These are phyloP conservation scores for Austroboletus rostrupii DNA, from an alignment of 1,284 basidiomycete species.

Conservation along the genomic window DNA sequence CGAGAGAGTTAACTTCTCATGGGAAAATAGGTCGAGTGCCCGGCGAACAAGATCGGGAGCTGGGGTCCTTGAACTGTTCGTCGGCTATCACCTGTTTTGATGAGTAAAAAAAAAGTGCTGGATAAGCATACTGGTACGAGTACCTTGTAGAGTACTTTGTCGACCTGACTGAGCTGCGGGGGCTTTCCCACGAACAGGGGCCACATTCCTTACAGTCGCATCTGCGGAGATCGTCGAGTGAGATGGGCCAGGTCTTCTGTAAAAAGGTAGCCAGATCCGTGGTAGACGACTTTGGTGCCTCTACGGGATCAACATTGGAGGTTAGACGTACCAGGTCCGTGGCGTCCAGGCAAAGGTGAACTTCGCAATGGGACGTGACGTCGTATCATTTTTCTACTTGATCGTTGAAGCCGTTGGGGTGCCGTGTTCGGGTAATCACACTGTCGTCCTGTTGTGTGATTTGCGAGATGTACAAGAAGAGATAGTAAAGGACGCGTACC, in stretches of 20 bases:
- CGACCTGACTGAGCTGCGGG: conserved; percentile 96
- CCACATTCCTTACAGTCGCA: conserved; percentile 90
- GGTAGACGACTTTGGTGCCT: conserved; percentile 91
- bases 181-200: conserved; percentile 98
- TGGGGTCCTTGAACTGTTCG: conserved; percentile 97
- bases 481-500: conserved; percentile 42
- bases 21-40: conserved; percentile 95
- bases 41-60: conserved; percentile 84
- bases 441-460: conserved; percentile 75
- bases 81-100: conserved; percentile 73
- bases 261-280: conserved; percentile 95
- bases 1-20: conserved; percentile 97
- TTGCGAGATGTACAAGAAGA: not conserved
- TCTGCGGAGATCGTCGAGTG: conserved; percentile 87
- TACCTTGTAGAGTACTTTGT: conserved; percentile 97
- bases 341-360: conserved; percentile 87
- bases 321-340: conserved; percentile 91
- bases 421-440: conserved; percentile 63
- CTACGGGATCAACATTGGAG: conserved; percentile 54
- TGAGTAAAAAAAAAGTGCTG: not conserved
- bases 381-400: conserved; percentile 59
- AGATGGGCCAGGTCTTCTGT: conserved; percentile 95
- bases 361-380: conserved; percentile 95
- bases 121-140: not conserved
- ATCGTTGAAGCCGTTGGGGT: too few species aligned